Evolutionary conservation across 2,329 filamentous ascomycete species (phyloP).

Genomic region (Exophiala oligosperma): DNA sequence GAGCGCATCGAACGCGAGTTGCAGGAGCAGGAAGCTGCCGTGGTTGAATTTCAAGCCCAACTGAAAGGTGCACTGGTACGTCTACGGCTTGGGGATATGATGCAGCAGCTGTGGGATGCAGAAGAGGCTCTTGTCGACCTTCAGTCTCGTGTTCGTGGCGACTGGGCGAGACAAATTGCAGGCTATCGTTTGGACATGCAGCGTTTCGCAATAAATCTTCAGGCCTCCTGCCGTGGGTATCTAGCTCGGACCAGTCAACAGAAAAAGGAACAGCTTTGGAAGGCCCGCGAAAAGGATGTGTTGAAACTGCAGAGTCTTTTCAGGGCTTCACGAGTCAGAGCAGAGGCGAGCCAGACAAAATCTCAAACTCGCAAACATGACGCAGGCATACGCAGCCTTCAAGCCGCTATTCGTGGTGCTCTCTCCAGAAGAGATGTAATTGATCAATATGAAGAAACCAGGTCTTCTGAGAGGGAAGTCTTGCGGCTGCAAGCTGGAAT

Average conservation of each 20-base stretch:
- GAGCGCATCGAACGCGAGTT: constrained; percentile 83
- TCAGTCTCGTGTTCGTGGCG: constrained; percentile 83
- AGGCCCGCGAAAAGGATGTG: constrained; percentile 69
- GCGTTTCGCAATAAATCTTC: constrained; percentile 74
- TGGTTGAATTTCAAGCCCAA: constrained; percentile 83
- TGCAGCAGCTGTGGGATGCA: constrained; percentile 87
- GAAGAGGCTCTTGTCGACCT: constrained; percentile 78
- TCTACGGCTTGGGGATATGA: constrained; percentile 73
- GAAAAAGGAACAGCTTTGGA: constrained; percentile 67
- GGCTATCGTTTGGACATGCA: constrained; percentile 82
- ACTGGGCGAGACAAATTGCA: constrained; percentile 80
- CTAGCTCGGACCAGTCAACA: constrained; percentile 66
- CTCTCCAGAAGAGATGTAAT: constrained; percentile 42
- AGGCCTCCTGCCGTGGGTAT: constrained; percentile 76
- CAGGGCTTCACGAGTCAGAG: constrained; percentile 55
- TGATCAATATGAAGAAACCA: constrained; percentile 61
- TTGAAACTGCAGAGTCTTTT: constrained; percentile 79
- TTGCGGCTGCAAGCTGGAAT: constrained; percentile 62
- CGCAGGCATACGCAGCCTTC: constrained; percentile 49
- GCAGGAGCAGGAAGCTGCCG: constrained; percentile 68
- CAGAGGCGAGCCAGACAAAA: constrained; percentile 44
- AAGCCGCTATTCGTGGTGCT: constrained; percentile 56
- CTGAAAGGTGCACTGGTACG: constrained; percentile 77
- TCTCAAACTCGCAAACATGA: constrained; percentile 41
- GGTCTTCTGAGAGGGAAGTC: constrained; percentile 65